Evolutionary conservation across 1,284 basidiomycete genomes (phyloP), one percentile per base, ranked within the genome.

Genomic region (Marasmius sp.): DNA sequence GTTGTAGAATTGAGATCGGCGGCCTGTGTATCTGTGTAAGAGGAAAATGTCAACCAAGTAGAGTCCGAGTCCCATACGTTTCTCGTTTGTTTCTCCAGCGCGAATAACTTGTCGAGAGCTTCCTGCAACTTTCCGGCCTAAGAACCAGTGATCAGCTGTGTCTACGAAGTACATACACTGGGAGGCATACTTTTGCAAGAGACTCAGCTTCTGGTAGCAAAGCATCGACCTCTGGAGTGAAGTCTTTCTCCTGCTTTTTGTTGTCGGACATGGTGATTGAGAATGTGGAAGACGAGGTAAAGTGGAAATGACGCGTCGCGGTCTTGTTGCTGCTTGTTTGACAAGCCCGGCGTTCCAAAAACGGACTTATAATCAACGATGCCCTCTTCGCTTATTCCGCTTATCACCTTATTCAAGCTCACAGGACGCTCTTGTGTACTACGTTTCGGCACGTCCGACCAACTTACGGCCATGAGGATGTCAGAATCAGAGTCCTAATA

Each of bases 41-140:
- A 38, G 48, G 18, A n/a, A 22, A 20, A 16, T 45, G 6, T 52
- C 20, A 37, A 63, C 53, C 3, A 14, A 55, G 20, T 12, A 41
- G 16, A 0, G 53, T 1, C 41, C 10, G 16, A 33, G 16, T 12
- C 9, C 74, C 88, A 59, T 65, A 95, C 97, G 81, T 98, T 98
- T 76, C 97, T 86, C 5, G 97, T 91, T 75, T 97, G 95, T 78
- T 99, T 99, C 79, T 99, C 97, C 1, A 99, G 81, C 3, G 81
- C 79, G 61, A 95, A 84, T 59, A 99, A 86, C 77, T 93, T 94
- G 76, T 99, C 97, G 18, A 98, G 79, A 12, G 92, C 94, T 48
- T 94, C 90, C 70, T 91, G 84, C 49, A 96, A 81, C 75, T 90
- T 89, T 49, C 92, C 93, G 60, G 86, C 76, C 90, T 92, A 66